These are phyloP conservation scores for Metschnikowia vanudenii DNA, from an alignment of 805 yeast species.

Conservation along the genomic window DNA sequence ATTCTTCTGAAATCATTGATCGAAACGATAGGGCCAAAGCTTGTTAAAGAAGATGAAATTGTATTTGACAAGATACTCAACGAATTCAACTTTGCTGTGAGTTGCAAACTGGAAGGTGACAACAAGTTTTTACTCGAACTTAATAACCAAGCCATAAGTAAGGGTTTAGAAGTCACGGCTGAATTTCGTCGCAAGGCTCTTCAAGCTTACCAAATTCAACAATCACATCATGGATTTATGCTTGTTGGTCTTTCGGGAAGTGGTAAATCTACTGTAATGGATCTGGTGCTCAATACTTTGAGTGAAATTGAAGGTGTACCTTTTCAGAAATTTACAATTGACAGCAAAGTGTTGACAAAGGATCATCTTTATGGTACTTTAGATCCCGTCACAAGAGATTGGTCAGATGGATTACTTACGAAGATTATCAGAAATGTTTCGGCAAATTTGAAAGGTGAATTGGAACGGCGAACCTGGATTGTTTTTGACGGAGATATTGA, in stretches of 20 bases:
- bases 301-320: constrained; percentile 33
- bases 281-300: constrained; percentile 46
- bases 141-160: constrained; percentile 23
- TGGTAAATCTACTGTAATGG: constrained; percentile 66
- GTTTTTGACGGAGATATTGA: constrained; percentile 92
- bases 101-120: constrained; percentile 22
- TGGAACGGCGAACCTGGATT: constrained; percentile 61
- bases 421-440: constrained; percentile 56
- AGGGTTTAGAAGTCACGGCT: constrained; percentile 34
- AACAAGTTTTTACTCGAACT: constrained; percentile 27
- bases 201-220: constrained; percentile 63
- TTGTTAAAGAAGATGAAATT: constrained; percentile 51
- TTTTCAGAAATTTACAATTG: constrained; percentile 47
- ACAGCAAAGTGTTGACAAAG: constrained; percentile 74
- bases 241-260: constrained; percentile 72
- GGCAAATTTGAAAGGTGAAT: constrained; percentile 60
- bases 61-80: constrained; percentile 24
- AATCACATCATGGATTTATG: constrained; percentile 74
- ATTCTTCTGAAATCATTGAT: constrained; percentile 41
- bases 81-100: constrained; percentile 17
- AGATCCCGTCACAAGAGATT: constrained; percentile 78
- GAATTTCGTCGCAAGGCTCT: constrained; percentile 53
- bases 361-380: constrained; percentile 64
- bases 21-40: constrained; percentile 68
- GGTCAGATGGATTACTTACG: constrained; percentile 88